Percentiles rank a stretch among this genome's conserved stretches.
Evolutionary conservation across 129 eudicot species (phyloP).

Genomic region (carrot (Daucus carota)): DH1_v3.0 NC_030389.2:27820501-27821000

Average conservation of each 20-base stretch:
- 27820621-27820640: background rate
- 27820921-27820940: no score
- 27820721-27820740: slow-evolving; percentile 98
- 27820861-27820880: no score
- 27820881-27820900: no score
- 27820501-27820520: background rate
- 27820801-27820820: no score
- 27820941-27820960: no score
- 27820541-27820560: background rate
- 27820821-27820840: no score
- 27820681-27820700: slow-evolving; percentile 69
- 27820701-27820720: slow-evolving; percentile 77
- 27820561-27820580: background rate
- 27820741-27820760: slow-evolving; percentile 81
- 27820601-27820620: background rate
- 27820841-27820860: no score
- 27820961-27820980: no score
- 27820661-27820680: slow-evolving; percentile 61
- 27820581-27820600: background rate
- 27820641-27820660: slow-evolving; percentile 1
- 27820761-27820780: no score
- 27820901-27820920: no score
- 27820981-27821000: no score
- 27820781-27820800: no score
- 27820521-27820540: background rate